Evolutionary conservation across 257 asterid species (phyloP).

Genomic region (Solanum lycopersicoides): DNA sequence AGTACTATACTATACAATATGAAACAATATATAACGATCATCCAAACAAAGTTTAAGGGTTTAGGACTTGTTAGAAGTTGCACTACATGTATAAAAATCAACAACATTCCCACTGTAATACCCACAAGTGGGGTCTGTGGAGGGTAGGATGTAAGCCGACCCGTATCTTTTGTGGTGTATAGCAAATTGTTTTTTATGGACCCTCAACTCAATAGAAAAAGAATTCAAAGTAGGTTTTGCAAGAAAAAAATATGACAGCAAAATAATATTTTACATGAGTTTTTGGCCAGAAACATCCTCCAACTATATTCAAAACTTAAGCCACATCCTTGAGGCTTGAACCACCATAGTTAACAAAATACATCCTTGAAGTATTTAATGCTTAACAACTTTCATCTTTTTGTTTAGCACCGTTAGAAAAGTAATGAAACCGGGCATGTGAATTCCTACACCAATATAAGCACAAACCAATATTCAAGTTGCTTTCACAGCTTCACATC

Average conservation of each 20-base stretch:
- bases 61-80: background rate
- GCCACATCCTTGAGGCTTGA: no score
- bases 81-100: background rate
- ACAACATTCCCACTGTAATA: background rate
- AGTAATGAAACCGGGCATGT: no score
- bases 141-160: background rate
- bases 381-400: no score
- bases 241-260: background rate
- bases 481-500: background rate
- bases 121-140: background rate
- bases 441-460: no score
- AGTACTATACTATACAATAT: background rate
- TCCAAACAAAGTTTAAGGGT: background rate
- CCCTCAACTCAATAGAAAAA: background rate
- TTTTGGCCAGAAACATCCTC: no score
- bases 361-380: no score
- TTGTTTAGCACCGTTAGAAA: no score
- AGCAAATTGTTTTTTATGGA: background rate
- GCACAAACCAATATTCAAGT: no score
- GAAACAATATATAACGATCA: background rate
- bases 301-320: no score
- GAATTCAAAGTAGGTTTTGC: background rate
- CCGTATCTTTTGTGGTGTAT: background rate
- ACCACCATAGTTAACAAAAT: no score
- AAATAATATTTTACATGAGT: background rate